Evolutionary conservation across 371 early-diverging fungal genomes (phyloP).

Genomic region (Polyrhizophydium stewartii): DNA sequence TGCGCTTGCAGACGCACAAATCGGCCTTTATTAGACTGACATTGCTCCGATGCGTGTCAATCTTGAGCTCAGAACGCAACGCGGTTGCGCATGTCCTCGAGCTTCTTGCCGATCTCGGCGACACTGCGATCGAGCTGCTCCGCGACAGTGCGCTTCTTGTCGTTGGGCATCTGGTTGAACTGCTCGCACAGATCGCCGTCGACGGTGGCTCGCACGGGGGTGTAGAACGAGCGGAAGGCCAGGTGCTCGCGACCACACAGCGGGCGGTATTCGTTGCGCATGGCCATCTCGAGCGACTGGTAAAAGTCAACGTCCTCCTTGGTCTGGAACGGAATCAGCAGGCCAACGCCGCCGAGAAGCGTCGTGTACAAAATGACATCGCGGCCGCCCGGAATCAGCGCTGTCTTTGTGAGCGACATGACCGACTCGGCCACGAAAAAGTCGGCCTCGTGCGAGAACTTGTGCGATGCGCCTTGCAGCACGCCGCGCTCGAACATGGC

Average conservation of each 20-base stretch:
- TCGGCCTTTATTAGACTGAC: no score
- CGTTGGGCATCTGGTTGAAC: conserved; percentile 62
- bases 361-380: conserved; percentile 84
- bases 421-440: conserved; percentile 85
- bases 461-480: conserved; percentile 82
- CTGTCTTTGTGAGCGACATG: conserved; percentile 71
- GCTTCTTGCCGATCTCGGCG: conserved; percentile 84
- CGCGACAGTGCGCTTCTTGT: conserved; percentile 71
- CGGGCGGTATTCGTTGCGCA: conserved; percentile 72
- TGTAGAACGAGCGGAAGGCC: conserved; percentile 72
- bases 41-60: no score
- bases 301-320: conserved; percentile 92
- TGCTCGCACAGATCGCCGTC: conserved; percentile 95
- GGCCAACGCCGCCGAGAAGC: conserved; percentile 77
- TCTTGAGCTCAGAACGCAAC: conserved; percentile 31
- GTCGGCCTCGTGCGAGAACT: conserved; percentile 63
- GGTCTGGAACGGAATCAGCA: conserved; percentile 79
- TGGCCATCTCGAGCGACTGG: conserved; percentile 85
- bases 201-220: conserved; percentile 77
- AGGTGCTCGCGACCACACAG: conserved; percentile 89
- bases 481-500: conserved; percentile 72
- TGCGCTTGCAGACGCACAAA: no score
- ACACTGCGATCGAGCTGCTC: conserved; percentile 85
- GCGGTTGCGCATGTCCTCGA: conserved; percentile 62
- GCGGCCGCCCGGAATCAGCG: conserved; percentile 79